Conservation (phyloP, 164 flowering plant genomes). For the Berberis thunbergii region DNA sequence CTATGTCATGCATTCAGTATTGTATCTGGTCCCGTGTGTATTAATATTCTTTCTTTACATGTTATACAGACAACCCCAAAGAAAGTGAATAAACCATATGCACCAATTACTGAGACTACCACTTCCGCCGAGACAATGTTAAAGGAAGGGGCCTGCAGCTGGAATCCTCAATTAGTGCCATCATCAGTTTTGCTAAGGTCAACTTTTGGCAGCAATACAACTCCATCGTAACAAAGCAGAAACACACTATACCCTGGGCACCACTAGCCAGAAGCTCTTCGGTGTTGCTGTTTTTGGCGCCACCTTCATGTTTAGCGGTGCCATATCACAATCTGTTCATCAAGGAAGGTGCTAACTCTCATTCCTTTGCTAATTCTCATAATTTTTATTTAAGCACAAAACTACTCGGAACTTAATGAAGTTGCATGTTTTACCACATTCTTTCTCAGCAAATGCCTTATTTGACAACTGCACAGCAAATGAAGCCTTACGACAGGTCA, state of each 20-base stretch:
- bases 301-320: not conserved
- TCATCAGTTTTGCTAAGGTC: constrained; percentile 41
- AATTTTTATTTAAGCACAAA: no score
- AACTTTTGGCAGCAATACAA: constrained; percentile 57
- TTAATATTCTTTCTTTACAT: not conserved
- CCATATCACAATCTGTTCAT: not conserved
- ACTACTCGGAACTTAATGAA: no score
- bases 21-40: not conserved
- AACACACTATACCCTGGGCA: not conserved
- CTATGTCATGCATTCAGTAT: not conserved
- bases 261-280: not conserved
- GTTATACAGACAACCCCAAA: constrained; percentile 45
- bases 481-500: no score
- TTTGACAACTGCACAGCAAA: no score
- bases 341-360: not conserved
- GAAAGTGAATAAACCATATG: constrained; percentile 78
- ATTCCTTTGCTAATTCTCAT: not conserved
- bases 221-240: constrained; percentile 11
- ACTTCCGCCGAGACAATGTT: constrained; percentile 20
- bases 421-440: no score
- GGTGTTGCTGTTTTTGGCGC: not conserved
- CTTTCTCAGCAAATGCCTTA: no score
- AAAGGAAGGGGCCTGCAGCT: constrained; percentile 30
- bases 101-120: constrained; percentile 39
- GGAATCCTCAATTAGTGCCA: constrained; percentile 54